phyloP scores from a whole-genome alignment of 2,329 filamentous ascomycete species.

The Ciborinia camelliae region DNA sequence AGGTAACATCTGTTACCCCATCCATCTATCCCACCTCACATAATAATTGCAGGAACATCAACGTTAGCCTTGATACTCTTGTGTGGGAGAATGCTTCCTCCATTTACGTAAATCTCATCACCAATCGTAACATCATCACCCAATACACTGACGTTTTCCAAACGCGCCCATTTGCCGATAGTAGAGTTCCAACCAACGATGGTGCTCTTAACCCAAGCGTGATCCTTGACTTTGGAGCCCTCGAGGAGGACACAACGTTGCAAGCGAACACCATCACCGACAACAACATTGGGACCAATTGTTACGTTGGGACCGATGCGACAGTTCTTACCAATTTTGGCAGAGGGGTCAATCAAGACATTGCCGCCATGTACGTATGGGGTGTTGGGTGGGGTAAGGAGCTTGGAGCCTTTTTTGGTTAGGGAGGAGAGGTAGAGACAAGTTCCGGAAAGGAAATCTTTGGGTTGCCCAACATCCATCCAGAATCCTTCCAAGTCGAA shows the following conservation, averaged over 20 bases:
- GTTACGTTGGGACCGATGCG: constrained; percentile 96
- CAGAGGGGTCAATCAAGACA: constrained; percentile 88
- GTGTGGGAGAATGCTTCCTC: constrained; percentile 89
- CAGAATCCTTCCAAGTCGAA: constrained; percentile 97
- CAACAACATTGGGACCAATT: constrained; percentile 86
- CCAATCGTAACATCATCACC: constrained; percentile 97
- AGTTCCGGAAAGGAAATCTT: constrained; percentile 95
- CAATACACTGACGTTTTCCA: constrained; percentile 97
- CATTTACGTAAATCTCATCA: constrained; percentile 98
- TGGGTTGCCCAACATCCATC: constrained; percentile 99
- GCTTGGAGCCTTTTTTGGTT: constrained; percentile 83
- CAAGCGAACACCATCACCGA: constrained; percentile 90
- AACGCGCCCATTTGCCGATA: constrained; percentile 89
- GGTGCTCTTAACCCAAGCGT: constrained; percentile 97
- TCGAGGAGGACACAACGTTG: constrained; percentile 88
- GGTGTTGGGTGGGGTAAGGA: constrained; percentile 69
- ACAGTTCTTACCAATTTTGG: constrained; percentile 98
- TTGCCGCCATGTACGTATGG: constrained; percentile 89
- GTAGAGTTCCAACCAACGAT: constrained; percentile 98
- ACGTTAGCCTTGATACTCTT: constrained; percentile 99
- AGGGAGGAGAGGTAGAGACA: constrained; percentile 94
- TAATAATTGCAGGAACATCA: constrained; percentile 70
- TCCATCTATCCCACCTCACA: constrained; percentile 45
- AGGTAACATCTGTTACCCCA: neutral
- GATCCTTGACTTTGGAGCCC: constrained; percentile 94